Evolutionary conservation across 176 grass and related monocot species (phyloP), one percentile per base, ranked within the genome.

Genomic region (Raddia distichophylla): DNA sequence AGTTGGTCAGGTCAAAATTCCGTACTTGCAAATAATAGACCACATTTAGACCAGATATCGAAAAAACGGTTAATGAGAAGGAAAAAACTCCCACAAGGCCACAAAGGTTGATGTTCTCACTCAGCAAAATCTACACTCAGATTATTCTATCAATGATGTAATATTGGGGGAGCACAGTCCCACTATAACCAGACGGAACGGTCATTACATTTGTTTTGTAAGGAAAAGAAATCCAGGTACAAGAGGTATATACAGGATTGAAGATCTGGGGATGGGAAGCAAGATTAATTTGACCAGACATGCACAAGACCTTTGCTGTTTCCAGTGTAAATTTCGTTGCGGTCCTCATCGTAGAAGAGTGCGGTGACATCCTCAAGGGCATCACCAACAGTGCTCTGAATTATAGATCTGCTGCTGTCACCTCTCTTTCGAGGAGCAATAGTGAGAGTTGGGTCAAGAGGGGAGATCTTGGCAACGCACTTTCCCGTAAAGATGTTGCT

Each of bases 251-350:
- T 82, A 89, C 87, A 85, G 59, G 57, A 56, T 33, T 11, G 27
- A 27, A 27, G 27, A 27, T 27, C 27, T 27, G 11, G 4, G 58
- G 16, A 19, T 70, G 71, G 16, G 57, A 46, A 51, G 35, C 35
- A 8, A 43, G 33, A 58, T 83, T 86, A 88, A 69, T 85, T 85
- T 65, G 92, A 91, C 92, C 92, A 94, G 55, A 91, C 89, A 84
- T 94, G 92, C 37, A 94, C 78, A 54, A 94, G 76, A 6, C 92
- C 92, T 71, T 81, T 79, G 19, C 75, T 82, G 86, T 94, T 94
- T 17, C 92, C 92, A 0, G 92, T 94, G 71, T 91, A 94, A 43
- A 94, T 91, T 82, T 94, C 92, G 16, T 94, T 94, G 67, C 83
- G 57, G 18, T 94, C 89, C 75, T 94, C 92, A 0, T 89, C 89